Evolutionary conservation across 495 filamentous ascomycete species (phyloP).

Genomic region (Neurospora pannonica): DNA sequence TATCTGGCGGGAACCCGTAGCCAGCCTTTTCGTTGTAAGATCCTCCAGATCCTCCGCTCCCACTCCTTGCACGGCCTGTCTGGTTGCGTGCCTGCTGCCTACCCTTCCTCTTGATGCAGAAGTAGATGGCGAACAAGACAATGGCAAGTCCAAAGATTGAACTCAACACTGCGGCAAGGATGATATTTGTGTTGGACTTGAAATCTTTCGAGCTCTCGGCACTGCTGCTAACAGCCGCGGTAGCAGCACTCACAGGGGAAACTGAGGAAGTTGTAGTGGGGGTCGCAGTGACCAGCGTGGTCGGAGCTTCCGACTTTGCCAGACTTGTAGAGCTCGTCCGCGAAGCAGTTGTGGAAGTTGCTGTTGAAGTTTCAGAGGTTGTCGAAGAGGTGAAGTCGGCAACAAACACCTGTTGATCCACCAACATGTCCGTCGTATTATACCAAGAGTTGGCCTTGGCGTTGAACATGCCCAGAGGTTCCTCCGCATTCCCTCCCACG

Average conservation of each 20-base stretch:
- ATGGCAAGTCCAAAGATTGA: slow-evolving; percentile 62
- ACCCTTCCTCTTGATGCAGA: slow-evolving; percentile 54
- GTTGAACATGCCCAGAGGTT: slow-evolving; percentile 71
- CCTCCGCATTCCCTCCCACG: slow-evolving; percentile 58
- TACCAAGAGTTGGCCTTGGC: slow-evolving; percentile 70
- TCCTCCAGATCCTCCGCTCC: slow-evolving; percentile 41
- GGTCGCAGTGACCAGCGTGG: slow-evolving; percentile 24
- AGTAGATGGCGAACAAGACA: slow-evolving; percentile 57
- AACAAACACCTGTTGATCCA: slow-evolving; percentile 28
- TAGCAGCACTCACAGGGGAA: neutral
- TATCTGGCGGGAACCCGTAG: slow-evolving; percentile 44
- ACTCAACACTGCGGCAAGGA: slow-evolving; percentile 74
- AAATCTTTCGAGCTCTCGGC: slow-evolving; percentile 1
- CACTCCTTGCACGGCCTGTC: slow-evolving; percentile 37
- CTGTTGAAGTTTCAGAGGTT: slow-evolving; percentile 29
- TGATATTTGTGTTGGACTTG: slow-evolving; percentile 23
- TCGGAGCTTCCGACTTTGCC: slow-evolving; percentile 24
- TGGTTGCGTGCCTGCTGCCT: slow-evolving; percentile 39
- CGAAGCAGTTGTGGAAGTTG: slow-evolving; percentile 24
- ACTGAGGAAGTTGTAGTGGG: slow-evolving; percentile 1
- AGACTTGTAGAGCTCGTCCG: slow-evolving; percentile 4
- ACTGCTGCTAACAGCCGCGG: slow-evolving; percentile 10
- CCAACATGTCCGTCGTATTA: slow-evolving; percentile 61
- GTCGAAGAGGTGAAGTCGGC: slow-evolving; percentile 26
- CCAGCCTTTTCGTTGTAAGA: slow-evolving; percentile 42